Conservation (phyloP, 768 basidiomycete genomes). For the Kwoniella heveanensis region DNA sequence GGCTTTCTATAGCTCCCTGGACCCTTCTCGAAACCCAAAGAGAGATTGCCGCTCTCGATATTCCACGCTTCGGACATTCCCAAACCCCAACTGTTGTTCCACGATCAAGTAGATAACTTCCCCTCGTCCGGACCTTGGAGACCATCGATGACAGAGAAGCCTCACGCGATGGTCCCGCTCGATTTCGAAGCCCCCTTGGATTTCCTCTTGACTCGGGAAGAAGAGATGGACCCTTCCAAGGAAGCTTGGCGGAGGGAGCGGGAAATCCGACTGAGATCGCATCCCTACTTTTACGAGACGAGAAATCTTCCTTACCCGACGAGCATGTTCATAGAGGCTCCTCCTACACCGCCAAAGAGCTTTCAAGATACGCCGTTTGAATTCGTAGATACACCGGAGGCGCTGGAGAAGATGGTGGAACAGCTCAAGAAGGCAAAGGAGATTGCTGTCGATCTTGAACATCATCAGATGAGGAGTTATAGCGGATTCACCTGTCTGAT, state of each 20-base stretch:
- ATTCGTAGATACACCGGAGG: constrained; percentile 67
- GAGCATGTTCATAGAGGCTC: constrained; percentile 64
- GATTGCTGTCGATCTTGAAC: constrained; percentile 91
- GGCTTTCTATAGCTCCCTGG: constrained; percentile 23
- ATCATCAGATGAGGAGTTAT: constrained; percentile 84
- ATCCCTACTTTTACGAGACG: constrained; percentile 88
- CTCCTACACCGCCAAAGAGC: constrained; percentile 62
- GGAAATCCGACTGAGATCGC: constrained; percentile 24
- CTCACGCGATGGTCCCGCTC: constrained; percentile 80
- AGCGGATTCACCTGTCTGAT: constrained; percentile 88
- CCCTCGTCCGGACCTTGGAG: constrained; percentile 64
- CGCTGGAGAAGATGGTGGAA: constrained; percentile 67
- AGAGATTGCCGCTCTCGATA: constrained; percentile 52
- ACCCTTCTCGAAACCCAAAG: constrained; percentile 28
- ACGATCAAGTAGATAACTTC: constrained; percentile 63
- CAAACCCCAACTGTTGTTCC: constrained; percentile 82
- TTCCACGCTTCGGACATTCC: constrained; percentile 73
- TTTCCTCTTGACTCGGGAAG: constrained; percentile 13
- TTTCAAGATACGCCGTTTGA: constrained; percentile 71
- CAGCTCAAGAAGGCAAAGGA: constrained; percentile 69
- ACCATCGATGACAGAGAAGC: constrained; percentile 73
- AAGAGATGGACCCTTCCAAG: constrained; percentile 22
- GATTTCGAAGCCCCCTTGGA: constrained; percentile 59
- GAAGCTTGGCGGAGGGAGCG: constrained; percentile 9
- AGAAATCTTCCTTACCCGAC: constrained; percentile 70